A percentile compares a stretch with the other conserved stretches of the same genome.
These are phyloP conservation scores for Phytophthora foliorum DNA, from an alignment of 352 stramenopile genomes.

Conservation along the genomic window DNA sequence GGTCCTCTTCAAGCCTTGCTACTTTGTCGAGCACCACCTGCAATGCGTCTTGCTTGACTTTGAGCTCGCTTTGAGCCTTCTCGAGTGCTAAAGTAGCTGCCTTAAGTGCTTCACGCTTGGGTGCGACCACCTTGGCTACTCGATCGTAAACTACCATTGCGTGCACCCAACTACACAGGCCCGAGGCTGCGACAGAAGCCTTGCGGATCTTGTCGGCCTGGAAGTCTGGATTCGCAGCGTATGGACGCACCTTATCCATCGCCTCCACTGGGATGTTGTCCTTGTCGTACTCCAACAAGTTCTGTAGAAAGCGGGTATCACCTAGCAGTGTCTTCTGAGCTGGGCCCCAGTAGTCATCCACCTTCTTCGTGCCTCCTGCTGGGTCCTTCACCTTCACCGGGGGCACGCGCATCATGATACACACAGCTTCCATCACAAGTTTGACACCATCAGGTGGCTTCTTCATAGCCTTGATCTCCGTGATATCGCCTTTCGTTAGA, in stretches of 20 bases:
- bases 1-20: slow-evolving; percentile 86
- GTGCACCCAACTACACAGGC: slow-evolving; percentile 96
- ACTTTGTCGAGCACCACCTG: slow-evolving; percentile 95
- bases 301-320: slow-evolving; percentile 94
- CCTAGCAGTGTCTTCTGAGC: slow-evolving; percentile 94
- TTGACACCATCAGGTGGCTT: slow-evolving; percentile 96
- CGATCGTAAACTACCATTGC: slow-evolving; percentile 97
- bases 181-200: slow-evolving; percentile 93
- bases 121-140: slow-evolving; percentile 94
- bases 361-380: slow-evolving; percentile 91
- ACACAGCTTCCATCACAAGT: slow-evolving; percentile 95
- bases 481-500: slow-evolving; percentile 95
- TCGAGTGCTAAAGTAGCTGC: slow-evolving; percentile 89
- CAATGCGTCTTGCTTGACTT: slow-evolving; percentile 92
- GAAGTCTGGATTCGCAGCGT: slow-evolving; percentile 92
- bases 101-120: slow-evolving; percentile 94
- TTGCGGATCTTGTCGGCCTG: slow-evolving; percentile 95
- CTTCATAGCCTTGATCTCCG: slow-evolving; percentile 97
- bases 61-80: slow-evolving; percentile 87
- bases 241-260: slow-evolving; percentile 92
- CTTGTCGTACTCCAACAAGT: slow-evolving; percentile 96
- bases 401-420: slow-evolving; percentile 95
- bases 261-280: slow-evolving; percentile 94
- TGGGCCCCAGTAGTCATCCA: slow-evolving; percentile 96
- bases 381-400: slow-evolving; percentile 95